Evolutionary conservation across 2,329 filamentous ascomycete genomes (phyloP).

Genomic region (Aureobasidium zeae): DNA sequence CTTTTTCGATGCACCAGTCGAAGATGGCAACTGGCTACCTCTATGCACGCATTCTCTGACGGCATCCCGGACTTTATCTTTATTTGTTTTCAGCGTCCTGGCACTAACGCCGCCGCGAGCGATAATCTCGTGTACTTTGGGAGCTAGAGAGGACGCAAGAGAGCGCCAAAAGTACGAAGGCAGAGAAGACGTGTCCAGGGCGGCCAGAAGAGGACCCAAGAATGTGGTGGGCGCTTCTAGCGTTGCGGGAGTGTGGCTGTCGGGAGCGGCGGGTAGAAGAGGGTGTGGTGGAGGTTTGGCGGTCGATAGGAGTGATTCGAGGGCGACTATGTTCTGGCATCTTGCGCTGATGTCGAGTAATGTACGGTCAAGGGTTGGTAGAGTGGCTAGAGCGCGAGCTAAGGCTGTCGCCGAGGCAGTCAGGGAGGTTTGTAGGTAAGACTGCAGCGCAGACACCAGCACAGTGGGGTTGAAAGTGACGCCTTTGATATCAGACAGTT

Average conservation of each 20-base stretch:
- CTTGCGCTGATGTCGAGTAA: constrained; percentile 71
- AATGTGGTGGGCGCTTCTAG: constrained; percentile 40
- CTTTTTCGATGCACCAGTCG: constrained; percentile 31
- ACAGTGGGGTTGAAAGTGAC: constrained; percentile 54
- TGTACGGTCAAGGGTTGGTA: constrained; percentile 73
- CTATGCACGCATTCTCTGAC: constrained; percentile 74
- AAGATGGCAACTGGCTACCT: constrained; percentile 59
- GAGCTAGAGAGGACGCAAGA: constrained; percentile 66
- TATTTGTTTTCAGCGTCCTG: constrained; percentile 68
- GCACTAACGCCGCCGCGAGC: constrained; percentile 74
- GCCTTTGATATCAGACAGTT: constrained; percentile 21
- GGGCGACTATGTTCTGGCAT: constrained; percentile 84
- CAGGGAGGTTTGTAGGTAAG: constrained; percentile 71
- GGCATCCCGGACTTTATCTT: constrained; percentile 63
- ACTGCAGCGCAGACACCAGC: constrained; percentile 66
- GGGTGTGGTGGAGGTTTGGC: constrained; percentile 62
- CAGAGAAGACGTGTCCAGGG: constrained; percentile 80
- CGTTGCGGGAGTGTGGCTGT: constrained; percentile 3
- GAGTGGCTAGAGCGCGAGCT: constrained; percentile 63
- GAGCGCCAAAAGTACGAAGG: constrained; percentile 91
- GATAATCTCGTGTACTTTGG: constrained; percentile 75
- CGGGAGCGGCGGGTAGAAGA: constrained; percentile 36
- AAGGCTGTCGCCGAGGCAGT: constrained; percentile 70
- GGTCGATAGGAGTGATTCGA: constrained; percentile 66
- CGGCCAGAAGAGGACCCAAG: constrained; percentile 47